Conservation (phyloP, 202 grass and related monocot genomes). For the Alloteropsis angusta region DNA sequence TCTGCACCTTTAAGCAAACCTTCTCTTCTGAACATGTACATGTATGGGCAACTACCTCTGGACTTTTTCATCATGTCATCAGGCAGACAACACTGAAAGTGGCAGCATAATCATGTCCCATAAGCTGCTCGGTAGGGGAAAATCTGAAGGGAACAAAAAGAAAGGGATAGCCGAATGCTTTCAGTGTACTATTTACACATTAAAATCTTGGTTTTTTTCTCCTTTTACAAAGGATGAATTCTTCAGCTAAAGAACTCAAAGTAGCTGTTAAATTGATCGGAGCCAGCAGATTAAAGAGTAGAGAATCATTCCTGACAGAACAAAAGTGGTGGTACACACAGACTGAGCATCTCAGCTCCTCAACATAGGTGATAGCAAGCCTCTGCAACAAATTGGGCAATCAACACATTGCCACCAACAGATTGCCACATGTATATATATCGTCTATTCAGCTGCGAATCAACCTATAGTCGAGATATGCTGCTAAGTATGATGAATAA, state of each 20-base stretch:
- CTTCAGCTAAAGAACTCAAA: background rate
- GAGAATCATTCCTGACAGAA: conserved; percentile 23
- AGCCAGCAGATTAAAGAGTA: background rate
- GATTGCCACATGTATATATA: background rate
- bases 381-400: conserved; percentile 14
- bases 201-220: background rate
- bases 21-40: background rate
- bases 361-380: background rate
- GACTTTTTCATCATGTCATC: background rate
- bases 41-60: background rate
- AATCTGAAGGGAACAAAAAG: background rate
- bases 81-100: background rate
- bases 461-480: conserved; percentile 11
- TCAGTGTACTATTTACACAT: background rate
- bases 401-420: background rate
- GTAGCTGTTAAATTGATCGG: background rate
- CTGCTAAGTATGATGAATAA: background rate
- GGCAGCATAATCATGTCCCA: background rate
- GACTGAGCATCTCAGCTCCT: conserved; percentile 4
- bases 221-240: background rate
- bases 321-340: background rate
- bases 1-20: background rate
- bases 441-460: background rate
- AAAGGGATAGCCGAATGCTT: background rate
- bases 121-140: background rate